Evolutionary conservation across 2,329 filamentous ascomycete genomes (phyloP).

Genomic region (Cryphonectria naterciae): DNA sequence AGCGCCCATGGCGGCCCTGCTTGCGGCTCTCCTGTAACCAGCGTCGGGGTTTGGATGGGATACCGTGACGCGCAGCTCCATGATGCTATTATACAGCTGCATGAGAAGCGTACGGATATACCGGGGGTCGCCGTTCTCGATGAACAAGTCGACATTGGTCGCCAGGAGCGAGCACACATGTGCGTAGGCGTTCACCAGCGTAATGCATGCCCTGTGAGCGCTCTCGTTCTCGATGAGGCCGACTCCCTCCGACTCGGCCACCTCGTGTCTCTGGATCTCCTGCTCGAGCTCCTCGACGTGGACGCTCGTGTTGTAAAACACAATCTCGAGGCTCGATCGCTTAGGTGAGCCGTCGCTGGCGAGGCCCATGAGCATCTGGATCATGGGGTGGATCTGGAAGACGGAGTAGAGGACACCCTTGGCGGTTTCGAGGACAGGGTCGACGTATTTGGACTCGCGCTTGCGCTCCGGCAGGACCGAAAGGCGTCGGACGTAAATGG

Average conservation of each 20-base stretch:
- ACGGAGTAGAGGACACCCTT: constrained; percentile 70
- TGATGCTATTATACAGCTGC: constrained; percentile 68
- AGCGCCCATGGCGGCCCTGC: constrained; percentile 42
- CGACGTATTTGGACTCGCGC: constrained; percentile 63
- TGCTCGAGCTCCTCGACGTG: constrained; percentile 69
- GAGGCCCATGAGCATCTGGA: constrained; percentile 66
- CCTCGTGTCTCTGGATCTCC: constrained; percentile 66
- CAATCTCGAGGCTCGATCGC: constrained; percentile 66
- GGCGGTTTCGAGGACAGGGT: constrained; percentile 66
- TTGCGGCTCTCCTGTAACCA: constrained; percentile 36
- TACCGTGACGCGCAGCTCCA: constrained; percentile 64
- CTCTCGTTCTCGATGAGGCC: constrained; percentile 63
- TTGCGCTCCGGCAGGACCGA: constrained; percentile 67
- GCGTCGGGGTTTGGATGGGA: constrained; percentile 39
- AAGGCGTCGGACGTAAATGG: constrained; percentile 65
- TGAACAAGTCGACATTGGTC: constrained; percentile 65
- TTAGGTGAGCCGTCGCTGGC: constrained; percentile 64
- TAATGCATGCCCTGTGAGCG: constrained; percentile 65
- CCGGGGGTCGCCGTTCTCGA: constrained; percentile 67
- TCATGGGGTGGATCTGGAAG: constrained; percentile 70
- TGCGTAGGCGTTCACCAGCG: constrained; percentile 66
- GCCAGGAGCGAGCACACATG: constrained; percentile 66
- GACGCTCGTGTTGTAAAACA: constrained; percentile 69
- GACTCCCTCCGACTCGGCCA: constrained; percentile 53
- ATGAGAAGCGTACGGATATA: constrained; percentile 69